Conservation (phyloP, 495 filamentous ascomycete genomes). For the Aspergillus bertholletiae region DNA sequence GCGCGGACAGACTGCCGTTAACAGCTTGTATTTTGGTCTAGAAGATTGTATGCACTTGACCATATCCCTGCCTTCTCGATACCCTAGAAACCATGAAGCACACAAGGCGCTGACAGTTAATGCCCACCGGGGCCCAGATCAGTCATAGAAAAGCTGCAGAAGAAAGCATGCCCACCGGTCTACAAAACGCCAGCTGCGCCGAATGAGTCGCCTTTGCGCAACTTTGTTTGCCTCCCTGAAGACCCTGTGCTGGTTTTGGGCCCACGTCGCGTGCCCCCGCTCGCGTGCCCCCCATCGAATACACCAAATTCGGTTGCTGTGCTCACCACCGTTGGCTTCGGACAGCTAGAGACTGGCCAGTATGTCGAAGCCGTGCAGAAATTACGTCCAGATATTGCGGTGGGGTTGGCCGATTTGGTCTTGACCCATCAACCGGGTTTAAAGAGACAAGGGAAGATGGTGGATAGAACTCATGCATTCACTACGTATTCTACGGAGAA, state of each 20-base stretch:
- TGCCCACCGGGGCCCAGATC: slow-evolving; percentile 33
- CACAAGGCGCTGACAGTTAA: slow-evolving; percentile 21
- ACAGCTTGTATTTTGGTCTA: slow-evolving; percentile 73
- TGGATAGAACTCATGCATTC: slow-evolving; percentile 75
- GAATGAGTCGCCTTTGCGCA: slow-evolving; percentile 57
- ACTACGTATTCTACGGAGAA: slow-evolving; percentile 49
- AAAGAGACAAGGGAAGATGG: slow-evolving; percentile 78
- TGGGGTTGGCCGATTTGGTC: slow-evolving; percentile 75
- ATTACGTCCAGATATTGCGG: slow-evolving; percentile 74
- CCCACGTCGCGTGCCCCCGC: slow-evolving; percentile 71
- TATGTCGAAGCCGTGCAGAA: slow-evolving; percentile 60
- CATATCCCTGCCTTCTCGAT: not conserved
- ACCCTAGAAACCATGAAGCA: not conserved
- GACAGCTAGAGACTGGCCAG: slow-evolving; percentile 58
- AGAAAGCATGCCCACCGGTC: slow-evolving; percentile 46
- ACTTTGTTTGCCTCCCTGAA: slow-evolving; percentile 62
- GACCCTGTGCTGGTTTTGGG: slow-evolving; percentile 68
- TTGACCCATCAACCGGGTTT: slow-evolving; percentile 53
- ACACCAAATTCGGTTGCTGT: slow-evolving; percentile 69
- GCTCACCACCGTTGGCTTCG: slow-evolving; percentile 80
- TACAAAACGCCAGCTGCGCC: slow-evolving; percentile 39
- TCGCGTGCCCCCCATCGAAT: slow-evolving; percentile 69
- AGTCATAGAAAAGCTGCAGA: slow-evolving; percentile 74
- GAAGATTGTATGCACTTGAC: slow-evolving; percentile 78
- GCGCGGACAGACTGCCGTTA: slow-evolving; percentile 56